phyloP scores from a whole-genome alignment of 768 basidiomycete genomes.

The Boletus tylopilopsis region DNA sequence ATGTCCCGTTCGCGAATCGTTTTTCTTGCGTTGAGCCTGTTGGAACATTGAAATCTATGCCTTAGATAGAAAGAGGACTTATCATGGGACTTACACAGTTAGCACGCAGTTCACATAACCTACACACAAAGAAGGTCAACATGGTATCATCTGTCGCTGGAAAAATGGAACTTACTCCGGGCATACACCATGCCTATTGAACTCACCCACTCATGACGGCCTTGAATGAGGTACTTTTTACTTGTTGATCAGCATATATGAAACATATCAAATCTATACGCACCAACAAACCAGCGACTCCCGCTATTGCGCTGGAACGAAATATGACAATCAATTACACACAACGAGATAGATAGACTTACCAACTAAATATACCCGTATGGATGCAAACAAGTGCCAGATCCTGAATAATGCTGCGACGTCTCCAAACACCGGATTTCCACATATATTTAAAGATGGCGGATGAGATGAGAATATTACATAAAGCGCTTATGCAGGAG shows the following conservation, averaged over 20 bases:
- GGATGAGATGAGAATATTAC: conserved; percentile 2
- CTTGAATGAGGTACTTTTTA: conserved; percentile 5
- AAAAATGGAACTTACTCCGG: conserved; percentile 4
- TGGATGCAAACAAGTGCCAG: conserved; percentile 13
- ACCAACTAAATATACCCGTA: conserved; percentile 13
- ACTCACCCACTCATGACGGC: neutral
- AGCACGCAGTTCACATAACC: conserved; percentile 17
- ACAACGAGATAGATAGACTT: neutral
- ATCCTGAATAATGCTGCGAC: conserved; percentile 4
- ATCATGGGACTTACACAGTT: conserved; percentile 5
- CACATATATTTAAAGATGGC: conserved; percentile 16
- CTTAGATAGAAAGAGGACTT: neutral
- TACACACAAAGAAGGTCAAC: neutral
- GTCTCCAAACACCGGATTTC: conserved; percentile 11
- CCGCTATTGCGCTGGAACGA: neutral
- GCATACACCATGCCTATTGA: neutral
- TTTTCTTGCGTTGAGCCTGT: conserved; percentile 11
- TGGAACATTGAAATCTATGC: neutral
- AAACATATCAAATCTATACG: neutral
- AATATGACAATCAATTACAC: neutral
- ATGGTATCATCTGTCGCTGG: neutral
- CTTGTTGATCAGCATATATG: neutral
- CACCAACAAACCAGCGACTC: conserved; percentile 3
- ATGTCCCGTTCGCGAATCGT: conserved; percentile 4
- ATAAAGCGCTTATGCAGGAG: neutral